A percentile compares a stretch with the other conserved stretches of the same genome.
phyloP scores from a whole-genome alignment of 2,329 filamentous ascomycete genomes.

The Ophiostoma himal-ulmi region DNA sequence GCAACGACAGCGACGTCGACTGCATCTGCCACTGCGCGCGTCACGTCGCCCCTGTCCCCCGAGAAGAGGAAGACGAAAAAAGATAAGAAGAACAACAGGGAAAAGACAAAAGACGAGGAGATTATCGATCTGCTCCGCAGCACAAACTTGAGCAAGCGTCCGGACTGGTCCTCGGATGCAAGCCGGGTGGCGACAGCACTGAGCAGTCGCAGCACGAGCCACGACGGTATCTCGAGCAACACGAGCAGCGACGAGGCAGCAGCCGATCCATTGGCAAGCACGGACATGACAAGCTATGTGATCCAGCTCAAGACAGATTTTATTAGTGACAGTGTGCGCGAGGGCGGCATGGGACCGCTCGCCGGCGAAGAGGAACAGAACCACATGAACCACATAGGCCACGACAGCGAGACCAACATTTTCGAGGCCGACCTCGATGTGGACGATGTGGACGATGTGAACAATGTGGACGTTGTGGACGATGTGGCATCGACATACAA shows the following conservation, averaged over 20 bases:
- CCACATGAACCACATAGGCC: not conserved
- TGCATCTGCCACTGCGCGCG: not conserved
- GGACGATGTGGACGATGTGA: not conserved
- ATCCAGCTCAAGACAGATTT: conserved; percentile 81
- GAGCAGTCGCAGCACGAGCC: conserved; percentile 55
- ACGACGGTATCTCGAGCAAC: conserved; percentile 52
- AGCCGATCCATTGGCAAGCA: conserved; percentile 52
- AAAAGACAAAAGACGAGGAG: not conserved
- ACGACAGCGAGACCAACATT: not conserved
- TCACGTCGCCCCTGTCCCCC: conserved; percentile 16
- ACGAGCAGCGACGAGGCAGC: conserved; percentile 53
- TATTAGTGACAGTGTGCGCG: conserved; percentile 58
- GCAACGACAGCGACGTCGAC: conserved; percentile 23
- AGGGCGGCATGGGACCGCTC: conserved; percentile 30
- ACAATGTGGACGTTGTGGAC: not conserved
- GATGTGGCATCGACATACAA: conserved; percentile 12
- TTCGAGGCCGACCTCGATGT: conserved; percentile 15
- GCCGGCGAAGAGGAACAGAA: conserved; percentile 15
- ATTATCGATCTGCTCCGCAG: not conserved
- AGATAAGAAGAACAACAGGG: not conserved
- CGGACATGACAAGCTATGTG: conserved; percentile 65
- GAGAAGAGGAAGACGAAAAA: not conserved
- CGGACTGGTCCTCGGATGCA: conserved; percentile 30
- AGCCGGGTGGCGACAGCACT: conserved; percentile 31
- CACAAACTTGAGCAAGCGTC: not conserved